Percentiles rank a stretch among this genome's conserved stretches.
phyloP scores from a whole-genome alignment of 345 rosid genomes.

The Sonneratia alba region DNA sequence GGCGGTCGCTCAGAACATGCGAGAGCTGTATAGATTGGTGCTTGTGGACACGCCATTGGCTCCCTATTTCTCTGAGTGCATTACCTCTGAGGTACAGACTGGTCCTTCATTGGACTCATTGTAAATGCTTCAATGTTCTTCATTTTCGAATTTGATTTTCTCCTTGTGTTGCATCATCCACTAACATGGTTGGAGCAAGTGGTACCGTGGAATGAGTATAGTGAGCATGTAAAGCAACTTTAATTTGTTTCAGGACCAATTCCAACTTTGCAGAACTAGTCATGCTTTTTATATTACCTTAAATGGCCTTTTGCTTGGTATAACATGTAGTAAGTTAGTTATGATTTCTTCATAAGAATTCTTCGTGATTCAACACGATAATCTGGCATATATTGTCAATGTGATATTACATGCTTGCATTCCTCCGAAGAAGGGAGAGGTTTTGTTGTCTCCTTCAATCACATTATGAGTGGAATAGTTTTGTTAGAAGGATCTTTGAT shows the following conservation, averaged over 20 bases:
- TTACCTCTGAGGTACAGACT: constrained; percentile 37
- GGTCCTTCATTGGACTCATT: no score
- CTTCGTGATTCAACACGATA: neutral
- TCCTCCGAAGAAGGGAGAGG: neutral
- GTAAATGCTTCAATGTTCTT: neutral
- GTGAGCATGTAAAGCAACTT: neutral
- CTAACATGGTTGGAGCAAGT: neutral
- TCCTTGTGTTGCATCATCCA: neutral
- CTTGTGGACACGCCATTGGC: constrained; percentile 98
- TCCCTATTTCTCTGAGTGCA: constrained; percentile 93
- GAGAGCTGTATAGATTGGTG: constrained; percentile 94
- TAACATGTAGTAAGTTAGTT: neutral
- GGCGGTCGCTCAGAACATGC: constrained; percentile 98
- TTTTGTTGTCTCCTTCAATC: neutral
- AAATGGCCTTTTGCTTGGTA: no score
- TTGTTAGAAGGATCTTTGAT: neutral
- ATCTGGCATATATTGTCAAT: neutral
- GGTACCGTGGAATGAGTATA: neutral
- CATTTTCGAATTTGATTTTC: neutral
- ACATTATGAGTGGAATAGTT: neutral
- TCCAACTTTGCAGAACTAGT: neutral
- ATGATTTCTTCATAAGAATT: neutral
- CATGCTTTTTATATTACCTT: neutral
- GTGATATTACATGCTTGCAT: neutral
- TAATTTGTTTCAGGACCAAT: neutral